Conservation (phyloP, 345 rosid species). For the Eucalyptus brandiana region DNA sequence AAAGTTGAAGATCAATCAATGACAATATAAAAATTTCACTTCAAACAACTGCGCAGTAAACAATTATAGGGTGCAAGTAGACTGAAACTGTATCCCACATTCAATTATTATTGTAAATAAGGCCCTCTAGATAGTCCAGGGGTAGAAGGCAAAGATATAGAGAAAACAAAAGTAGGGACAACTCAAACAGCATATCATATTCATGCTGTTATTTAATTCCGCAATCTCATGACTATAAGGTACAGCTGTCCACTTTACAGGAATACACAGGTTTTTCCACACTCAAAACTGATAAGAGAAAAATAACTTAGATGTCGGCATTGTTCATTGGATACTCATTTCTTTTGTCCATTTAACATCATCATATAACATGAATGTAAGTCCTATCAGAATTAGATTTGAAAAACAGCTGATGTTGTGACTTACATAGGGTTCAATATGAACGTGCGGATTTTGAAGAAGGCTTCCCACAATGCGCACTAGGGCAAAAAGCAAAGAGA, state of each 20-base stretch:
- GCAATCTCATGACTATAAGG: neutral
- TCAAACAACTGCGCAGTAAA: neutral
- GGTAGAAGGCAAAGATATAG: neutral
- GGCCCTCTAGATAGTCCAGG: neutral
- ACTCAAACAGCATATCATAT: neutral
- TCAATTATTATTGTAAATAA: neutral
- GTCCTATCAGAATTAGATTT: neutral
- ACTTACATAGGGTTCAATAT: slow-evolving; percentile 87
- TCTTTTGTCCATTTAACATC: neutral
- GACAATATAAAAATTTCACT: neutral
- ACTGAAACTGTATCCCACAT: neutral
- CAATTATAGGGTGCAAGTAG: neutral
- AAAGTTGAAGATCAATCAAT: neutral
- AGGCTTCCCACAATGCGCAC: slow-evolving; percentile 67
- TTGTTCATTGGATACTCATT: neutral
- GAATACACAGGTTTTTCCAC: neutral
- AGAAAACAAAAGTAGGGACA: neutral
- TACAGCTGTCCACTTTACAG: neutral
- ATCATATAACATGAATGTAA: neutral
- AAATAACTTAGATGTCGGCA: neutral
- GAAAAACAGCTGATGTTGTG: neutral
- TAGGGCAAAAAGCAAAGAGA: slow-evolving; percentile 43
- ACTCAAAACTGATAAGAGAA: neutral
- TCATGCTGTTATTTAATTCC: neutral
- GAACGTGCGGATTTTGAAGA: slow-evolving; percentile 67